These are phyloP conservation scores for Venturia effusa DNA, from an alignment of 2,329 filamentous ascomycete genomes.

Conservation along the genomic window DNA sequence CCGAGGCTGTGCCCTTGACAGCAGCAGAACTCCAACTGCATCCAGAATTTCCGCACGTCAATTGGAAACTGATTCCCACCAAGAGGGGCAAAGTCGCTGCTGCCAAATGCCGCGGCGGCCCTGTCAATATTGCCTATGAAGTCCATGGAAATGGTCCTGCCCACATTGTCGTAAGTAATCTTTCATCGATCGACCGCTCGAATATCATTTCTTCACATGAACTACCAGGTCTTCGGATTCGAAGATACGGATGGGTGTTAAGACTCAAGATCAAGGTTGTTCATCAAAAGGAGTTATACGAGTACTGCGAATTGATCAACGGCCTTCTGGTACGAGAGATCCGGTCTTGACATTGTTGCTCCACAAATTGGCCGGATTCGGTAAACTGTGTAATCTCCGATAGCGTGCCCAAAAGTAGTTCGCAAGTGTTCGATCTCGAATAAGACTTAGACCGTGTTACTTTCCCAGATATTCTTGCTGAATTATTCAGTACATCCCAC, in stretches of 20 bases:
- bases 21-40: slow-evolving; percentile 51
- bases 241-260: background rate
- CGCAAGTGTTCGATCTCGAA: background rate
- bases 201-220: too few species aligned
- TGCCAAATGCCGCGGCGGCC: slow-evolving; percentile 61
- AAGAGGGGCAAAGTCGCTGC: slow-evolving; percentile 51
- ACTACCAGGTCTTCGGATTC: background rate
- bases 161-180: slow-evolving; percentile 57
- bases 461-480: background rate
- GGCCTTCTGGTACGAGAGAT: background rate
- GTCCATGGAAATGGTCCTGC: slow-evolving; percentile 63
- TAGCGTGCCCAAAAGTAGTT: background rate
- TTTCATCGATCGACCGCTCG: background rate
- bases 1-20: slow-evolving; percentile 27
- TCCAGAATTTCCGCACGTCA: slow-evolving; percentile 54
- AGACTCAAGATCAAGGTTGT: background rate
- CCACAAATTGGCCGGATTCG: background rate
- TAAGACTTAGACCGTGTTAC: background rate
- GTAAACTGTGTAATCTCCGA: background rate
- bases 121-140: slow-evolving; percentile 67
- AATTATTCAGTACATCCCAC: background rate
- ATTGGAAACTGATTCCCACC: slow-evolving; percentile 60
- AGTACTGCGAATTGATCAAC: background rate
- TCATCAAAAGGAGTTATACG: background rate
- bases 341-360: background rate